A percentile compares a stretch with the other conserved stretches of the same genome.
These are phyloP conservation scores for Lactifluus hygrophoroides DNA, from an alignment of 768 basidiomycete genomes.

Conservation along the genomic window DNA sequence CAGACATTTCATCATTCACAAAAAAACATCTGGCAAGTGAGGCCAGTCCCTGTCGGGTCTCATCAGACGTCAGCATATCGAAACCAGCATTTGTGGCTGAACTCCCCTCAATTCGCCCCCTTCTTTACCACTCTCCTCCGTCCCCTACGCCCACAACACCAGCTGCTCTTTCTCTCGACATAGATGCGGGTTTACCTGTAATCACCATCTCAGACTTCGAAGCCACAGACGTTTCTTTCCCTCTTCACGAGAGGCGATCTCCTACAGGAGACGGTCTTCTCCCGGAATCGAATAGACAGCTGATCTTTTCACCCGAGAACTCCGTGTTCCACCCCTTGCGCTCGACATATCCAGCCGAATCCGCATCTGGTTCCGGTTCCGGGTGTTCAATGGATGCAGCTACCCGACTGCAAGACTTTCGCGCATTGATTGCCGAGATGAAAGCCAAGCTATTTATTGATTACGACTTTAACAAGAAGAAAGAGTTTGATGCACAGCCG, in stretches of 20 bases:
- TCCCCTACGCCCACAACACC: background rate
- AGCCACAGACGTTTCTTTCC: background rate
- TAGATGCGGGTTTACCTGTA: background rate
- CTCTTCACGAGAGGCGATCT: background rate
- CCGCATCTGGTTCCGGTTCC: background rate
- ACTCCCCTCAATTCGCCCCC: background rate
- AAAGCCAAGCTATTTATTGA: background rate
- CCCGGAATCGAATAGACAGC: background rate
- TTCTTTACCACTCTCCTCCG: background rate
- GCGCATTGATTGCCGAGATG: constrained; percentile 4
- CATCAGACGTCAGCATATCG: background rate
- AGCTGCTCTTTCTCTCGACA: background rate
- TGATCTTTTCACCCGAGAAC: background rate
- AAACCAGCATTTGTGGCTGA: background rate
- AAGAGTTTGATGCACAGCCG: background rate
- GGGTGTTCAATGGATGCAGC: background rate
- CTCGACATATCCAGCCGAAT: background rate
- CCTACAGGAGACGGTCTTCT: background rate
- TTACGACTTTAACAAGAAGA: background rate
- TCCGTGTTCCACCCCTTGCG: background rate
- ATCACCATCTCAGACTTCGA: background rate
- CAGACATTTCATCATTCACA: background rate
- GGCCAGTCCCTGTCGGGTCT: background rate
- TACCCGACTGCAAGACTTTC: constrained; percentile 9
- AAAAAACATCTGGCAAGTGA: constrained; percentile 1